Conservation (phyloP, 352 stramenopile genomes). For the Phytophthora vignae region DNA sequence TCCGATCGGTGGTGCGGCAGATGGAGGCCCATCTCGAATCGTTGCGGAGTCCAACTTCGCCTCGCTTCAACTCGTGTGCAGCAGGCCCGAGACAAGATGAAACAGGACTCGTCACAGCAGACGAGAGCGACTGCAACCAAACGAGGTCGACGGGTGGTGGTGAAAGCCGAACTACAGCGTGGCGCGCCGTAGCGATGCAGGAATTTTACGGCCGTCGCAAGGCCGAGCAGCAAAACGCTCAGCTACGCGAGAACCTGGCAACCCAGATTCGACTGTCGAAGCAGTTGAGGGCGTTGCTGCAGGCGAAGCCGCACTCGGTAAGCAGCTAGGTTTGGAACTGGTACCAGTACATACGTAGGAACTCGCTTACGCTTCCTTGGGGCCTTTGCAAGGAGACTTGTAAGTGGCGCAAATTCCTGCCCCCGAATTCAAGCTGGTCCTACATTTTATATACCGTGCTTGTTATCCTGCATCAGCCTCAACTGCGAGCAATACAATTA, state of each 20-base stretch:
- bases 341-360: not conserved
- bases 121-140: not conserved
- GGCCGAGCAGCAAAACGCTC: conserved; percentile 8
- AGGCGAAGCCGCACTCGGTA: not conserved
- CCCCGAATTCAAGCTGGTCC: too few relatives aligned
- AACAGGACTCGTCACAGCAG: not conserved
- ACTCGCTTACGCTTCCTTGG: not conserved
- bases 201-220: conserved; percentile 9
- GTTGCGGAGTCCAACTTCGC: conserved; percentile 3
- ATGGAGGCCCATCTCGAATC: conserved; percentile 16
- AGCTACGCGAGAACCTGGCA: conserved; percentile 12
- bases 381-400: not conserved
- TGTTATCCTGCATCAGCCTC: too few relatives aligned
- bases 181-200: conserved; percentile 4
- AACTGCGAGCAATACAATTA: too few relatives aligned
- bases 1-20: conserved; percentile 12
- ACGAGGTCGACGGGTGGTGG: not conserved
- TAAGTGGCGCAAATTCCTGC: not conserved
- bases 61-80: conserved; percentile 1
- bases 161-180: not conserved
- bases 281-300: conserved; percentile 5
- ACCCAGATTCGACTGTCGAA: conserved; percentile 6
- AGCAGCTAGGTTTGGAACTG: not conserved
- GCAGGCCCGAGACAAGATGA: not conserved
- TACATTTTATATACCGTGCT: too few relatives aligned